Percentiles rank a stretch among this genome's conserved stretches.
phyloP scores from a whole-genome alignment of 768 basidiomycete genomes.

The Paxillus ammoniavirescens region DNA sequence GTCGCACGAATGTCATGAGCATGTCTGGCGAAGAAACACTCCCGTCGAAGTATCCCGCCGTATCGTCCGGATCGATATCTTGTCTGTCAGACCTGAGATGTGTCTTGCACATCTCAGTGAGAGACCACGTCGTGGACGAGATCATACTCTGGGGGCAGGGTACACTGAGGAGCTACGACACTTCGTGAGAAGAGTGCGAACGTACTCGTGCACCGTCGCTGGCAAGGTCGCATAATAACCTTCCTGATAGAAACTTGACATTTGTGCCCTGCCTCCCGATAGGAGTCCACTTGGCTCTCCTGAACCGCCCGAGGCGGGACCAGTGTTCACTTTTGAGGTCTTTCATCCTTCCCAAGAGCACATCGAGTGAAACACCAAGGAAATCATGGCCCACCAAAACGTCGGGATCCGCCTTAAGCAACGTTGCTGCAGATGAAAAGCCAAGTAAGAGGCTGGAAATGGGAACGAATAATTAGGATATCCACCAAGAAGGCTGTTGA shows the following conservation, averaged over 20 bases:
- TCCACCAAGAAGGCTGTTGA: conserved; percentile 76
- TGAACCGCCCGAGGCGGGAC: conserved; percentile 90
- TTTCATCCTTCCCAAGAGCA: conserved; percentile 86
- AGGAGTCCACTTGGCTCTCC: conserved; percentile 77
- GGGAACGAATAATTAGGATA: conserved; percentile 11
- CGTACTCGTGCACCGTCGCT: conserved; percentile 91
- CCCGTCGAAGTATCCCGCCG: conserved; percentile 85
- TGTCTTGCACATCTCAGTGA: conserved; percentile 94
- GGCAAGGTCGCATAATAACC: conserved; percentile 88
- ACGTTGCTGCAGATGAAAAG: conserved; percentile 45
- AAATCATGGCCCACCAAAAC: conserved; percentile 95
- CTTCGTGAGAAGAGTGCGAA: not conserved
- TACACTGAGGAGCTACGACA: not conserved
- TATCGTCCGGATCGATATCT: conserved; percentile 96
- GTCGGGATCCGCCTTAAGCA: conserved; percentile 90
- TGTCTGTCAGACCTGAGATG: conserved; percentile 84
- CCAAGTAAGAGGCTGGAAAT: not conserved
- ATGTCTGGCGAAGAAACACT: conserved; percentile 71
- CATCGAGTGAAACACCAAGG: conserved; percentile 83
- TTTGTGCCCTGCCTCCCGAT: conserved; percentile 85
- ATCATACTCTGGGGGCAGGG: conserved; percentile 77
- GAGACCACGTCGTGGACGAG: conserved; percentile 94
- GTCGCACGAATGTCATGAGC: conserved; percentile 84
- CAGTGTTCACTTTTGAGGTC: conserved; percentile 91
- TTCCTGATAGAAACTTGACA: conserved; percentile 76